A percentile compares a stretch with the other conserved stretches of the same genome.
These are phyloP conservation scores for Knufia fluminis DNA, from an alignment of 2,329 filamentous ascomycete species.

Conservation along the genomic window DNA sequence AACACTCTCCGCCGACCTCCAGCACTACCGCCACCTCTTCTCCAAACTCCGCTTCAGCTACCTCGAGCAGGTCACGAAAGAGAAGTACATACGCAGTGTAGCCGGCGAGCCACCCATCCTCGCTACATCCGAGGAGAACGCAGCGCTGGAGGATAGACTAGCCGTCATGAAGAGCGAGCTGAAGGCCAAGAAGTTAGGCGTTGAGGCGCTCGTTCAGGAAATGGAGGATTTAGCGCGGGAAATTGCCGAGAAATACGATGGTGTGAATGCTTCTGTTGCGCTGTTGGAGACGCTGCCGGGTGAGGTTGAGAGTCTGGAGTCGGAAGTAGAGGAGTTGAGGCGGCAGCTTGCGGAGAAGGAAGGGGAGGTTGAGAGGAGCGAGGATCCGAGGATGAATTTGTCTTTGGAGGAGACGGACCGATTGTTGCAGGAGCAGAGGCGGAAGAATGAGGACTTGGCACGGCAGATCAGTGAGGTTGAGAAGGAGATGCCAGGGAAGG, in stretches of 20 bases:
- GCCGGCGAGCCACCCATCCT: conserved; percentile 83
- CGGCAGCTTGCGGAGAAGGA: conserved; percentile 35
- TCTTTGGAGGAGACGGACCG: conserved; percentile 9
- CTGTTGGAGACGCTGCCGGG: conserved; percentile 33
- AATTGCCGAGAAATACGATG: conserved; percentile 47
- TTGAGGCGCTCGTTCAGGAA: conserved; percentile 61
- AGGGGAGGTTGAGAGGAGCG: conserved; percentile 26
- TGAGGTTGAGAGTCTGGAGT: conserved; percentile 34
- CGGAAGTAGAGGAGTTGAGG: conserved; percentile 33
- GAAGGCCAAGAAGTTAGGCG: conserved; percentile 70
- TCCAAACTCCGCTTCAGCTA: conserved; percentile 95
- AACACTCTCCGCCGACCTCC: conserved; percentile 70
- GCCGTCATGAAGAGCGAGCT: conserved; percentile 63
- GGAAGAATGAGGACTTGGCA: conserved; percentile 33
- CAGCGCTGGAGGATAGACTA: conserved; percentile 63
- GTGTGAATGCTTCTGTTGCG: conserved; percentile 38
- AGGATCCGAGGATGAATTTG: neutral
- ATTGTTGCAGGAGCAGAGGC: conserved; percentile 33
- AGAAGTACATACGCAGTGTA: conserved; percentile 90
- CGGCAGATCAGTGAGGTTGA: conserved; percentile 34
- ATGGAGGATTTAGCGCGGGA: conserved; percentile 62
- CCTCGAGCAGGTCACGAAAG: conserved; percentile 96
- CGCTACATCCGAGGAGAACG: conserved; percentile 72
- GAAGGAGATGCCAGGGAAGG: conserved; percentile 36
- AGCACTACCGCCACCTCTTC: conserved; percentile 85